These are phyloP conservation scores for Cymbopogon flexuosus DNA, from an alignment of 202 grass and related monocot genomes.

Conservation along the genomic window DNA sequence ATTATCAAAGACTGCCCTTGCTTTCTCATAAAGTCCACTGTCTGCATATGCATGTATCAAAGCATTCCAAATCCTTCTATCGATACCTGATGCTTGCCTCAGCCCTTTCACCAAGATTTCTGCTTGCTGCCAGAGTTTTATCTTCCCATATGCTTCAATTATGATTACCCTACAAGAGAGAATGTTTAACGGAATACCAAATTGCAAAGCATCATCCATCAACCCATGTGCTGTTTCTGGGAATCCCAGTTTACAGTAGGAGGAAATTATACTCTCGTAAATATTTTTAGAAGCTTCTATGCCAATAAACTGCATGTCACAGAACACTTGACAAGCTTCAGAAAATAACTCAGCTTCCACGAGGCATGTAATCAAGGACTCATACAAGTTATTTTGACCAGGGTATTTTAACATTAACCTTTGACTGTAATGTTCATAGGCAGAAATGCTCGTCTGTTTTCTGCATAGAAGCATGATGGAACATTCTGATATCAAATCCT, in stretches of 20 bases:
- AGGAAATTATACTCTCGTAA: constrained; percentile 57
- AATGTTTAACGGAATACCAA: constrained; percentile 47
- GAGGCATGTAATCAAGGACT: constrained; percentile 65
- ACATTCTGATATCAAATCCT: constrained; percentile 60
- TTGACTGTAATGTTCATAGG: constrained; percentile 63
- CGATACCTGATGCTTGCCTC: constrained; percentile 45
- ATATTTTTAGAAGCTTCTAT: constrained; percentile 57
- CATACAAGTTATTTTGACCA: constrained; percentile 61
- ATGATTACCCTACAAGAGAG: constrained; percentile 51
- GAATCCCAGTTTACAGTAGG: constrained; percentile 79
- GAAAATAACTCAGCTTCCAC: constrained; percentile 52
- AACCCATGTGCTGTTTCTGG: constrained; percentile 75
- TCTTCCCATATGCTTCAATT: constrained; percentile 72
- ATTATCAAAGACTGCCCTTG: constrained; percentile 71
- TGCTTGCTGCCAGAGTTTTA: constrained; percentile 73
- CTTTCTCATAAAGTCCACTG: constrained; percentile 80
- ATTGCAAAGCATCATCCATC: constrained; percentile 53
- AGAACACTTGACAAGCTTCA: constrained; percentile 81
- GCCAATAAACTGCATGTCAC: constrained; percentile 69
- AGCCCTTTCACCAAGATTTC: constrained; percentile 72
- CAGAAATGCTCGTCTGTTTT: constrained; percentile 43
- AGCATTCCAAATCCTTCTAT: constrained; percentile 83
- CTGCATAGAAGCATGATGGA: constrained; percentile 77
- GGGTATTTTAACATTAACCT: constrained; percentile 36
- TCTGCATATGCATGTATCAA: constrained; percentile 84